These are phyloP conservation scores for Nakazawaea anatomiae DNA, from an alignment of 805 yeast species.

Conservation along the genomic window DNA sequence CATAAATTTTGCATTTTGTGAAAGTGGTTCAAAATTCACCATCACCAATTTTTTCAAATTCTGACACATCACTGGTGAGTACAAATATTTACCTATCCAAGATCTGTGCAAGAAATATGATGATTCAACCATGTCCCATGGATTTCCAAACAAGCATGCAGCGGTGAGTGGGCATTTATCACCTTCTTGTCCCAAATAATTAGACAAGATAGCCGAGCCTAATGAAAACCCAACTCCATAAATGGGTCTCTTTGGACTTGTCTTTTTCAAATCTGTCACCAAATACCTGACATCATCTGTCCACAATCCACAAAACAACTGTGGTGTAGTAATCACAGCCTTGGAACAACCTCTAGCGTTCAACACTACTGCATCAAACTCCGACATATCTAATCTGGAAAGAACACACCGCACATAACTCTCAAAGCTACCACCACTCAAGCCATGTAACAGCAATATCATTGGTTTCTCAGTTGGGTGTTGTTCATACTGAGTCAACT, in stretches of 20 bases:
- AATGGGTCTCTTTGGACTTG: constrained; percentile 58
- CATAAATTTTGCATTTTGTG: constrained; percentile 21
- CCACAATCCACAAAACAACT: constrained; percentile 65
- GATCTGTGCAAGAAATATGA: constrained; percentile 35
- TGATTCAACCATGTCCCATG: constrained; percentile 67
- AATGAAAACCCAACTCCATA: constrained; percentile 75
- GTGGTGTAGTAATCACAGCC: constrained; percentile 61
- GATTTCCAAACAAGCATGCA: constrained; percentile 57
- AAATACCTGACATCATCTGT: constrained; percentile 61
- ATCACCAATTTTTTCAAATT: constrained; percentile 38
- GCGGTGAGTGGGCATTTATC: constrained; percentile 39
- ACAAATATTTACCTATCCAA: constrained; percentile 37
- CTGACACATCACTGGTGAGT: constrained; percentile 45
- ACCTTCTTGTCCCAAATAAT: constrained; percentile 65
- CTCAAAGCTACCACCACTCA: constrained; percentile 85
- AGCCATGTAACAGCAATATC: constrained; percentile 65
- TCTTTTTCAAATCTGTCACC: constrained; percentile 39
- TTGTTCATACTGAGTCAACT: constrained; percentile 23
- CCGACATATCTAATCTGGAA: constrained; percentile 29
- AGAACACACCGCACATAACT: constrained; percentile 62
- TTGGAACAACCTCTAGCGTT: constrained; percentile 77
- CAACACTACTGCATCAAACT: constrained; percentile 63
- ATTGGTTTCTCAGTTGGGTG: constrained; percentile 45
- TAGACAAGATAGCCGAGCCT: constrained; percentile 68
- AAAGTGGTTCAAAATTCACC: constrained; percentile 33